Base-by-base conservation (phyloP, 2,329 filamentous ascomycete genomes). In the Aspergillus proliferans region DNA sequence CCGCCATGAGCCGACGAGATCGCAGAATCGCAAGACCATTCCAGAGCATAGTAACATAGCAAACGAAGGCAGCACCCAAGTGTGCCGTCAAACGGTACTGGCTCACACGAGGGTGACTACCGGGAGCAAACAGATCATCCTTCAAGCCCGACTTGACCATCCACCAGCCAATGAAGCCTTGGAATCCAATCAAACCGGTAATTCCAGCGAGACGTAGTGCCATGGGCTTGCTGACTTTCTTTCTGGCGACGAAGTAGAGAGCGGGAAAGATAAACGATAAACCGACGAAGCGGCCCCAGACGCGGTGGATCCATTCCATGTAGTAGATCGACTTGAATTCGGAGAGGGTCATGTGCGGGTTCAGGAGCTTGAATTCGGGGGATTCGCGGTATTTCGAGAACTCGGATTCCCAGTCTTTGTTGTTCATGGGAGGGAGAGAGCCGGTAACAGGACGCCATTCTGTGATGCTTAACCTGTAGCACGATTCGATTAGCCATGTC, bases 271-370 rank as follows among this genome's bases (percentile, higher is more conserved):
- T 83, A 69, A 97, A 96, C 45, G 88, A 86, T 54, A 97, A 71
- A 51, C 93, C 93, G 50, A 98, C 88, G 59, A 95, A 78, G 56
- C 93, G 85, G 42, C 93, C 93, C 91, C 93, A 97, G 48, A 96
- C 79, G 26, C 93, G 83, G 71, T 98, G 93, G 40, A 85, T 84
- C 93, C 93, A 98, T 76, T 98, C 93, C 93, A 97, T 97, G 70
- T 87, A 98, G 79, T 97, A 98, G 58, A 98, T 98, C 67, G 93
- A 86, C 72, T 97, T 96, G 76, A 97, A 98, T 68, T 98, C 93
- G 50, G 84, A 80, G 49, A 98, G 77, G 28, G 81, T 86, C 93
- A 98, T 98, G 68, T 88, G 82, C 28, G 91, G 86, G 73, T 98
- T 98, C 59, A 98, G 79, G 53, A 90, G 81, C 64, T 87, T 83